Evolutionary conservation across 352 stramenopile species (phyloP).

Genomic region (Phytophthora aleatoria): DNA sequence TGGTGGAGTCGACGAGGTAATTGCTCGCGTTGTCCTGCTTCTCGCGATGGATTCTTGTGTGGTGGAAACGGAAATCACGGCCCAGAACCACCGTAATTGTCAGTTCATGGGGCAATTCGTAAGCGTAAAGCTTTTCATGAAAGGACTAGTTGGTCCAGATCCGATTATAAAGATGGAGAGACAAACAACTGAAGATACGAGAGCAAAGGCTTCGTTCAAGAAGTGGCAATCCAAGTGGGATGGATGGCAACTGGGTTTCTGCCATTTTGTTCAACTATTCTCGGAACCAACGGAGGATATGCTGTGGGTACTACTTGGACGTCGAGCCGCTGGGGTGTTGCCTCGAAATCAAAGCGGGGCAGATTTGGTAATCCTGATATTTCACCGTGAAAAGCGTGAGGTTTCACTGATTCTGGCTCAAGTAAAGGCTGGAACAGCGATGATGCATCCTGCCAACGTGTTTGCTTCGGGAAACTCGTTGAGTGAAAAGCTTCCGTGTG

Average conservation of each 20-base stretch:
- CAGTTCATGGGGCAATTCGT: not conserved
- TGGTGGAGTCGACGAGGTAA: not conserved
- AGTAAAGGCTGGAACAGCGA: not conserved
- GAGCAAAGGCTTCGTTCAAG: not conserved
- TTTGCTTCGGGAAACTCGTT: not conserved
- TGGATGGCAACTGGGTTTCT: not conserved
- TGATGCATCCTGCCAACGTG: not conserved
- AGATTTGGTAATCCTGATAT: not conserved
- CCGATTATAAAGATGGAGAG: not conserved
- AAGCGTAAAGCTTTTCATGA: not conserved
- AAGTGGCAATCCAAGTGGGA: not conserved
- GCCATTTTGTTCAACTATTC: not conserved
- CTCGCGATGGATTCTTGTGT: not conserved
- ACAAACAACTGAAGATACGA: not conserved
- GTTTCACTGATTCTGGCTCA: not conserved
- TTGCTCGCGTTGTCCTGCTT: not conserved
- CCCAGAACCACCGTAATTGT: not conserved
- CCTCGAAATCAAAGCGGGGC: not conserved
- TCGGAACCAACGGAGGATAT: not conserved
- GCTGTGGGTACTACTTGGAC: not conserved
- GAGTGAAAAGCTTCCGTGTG: not conserved
- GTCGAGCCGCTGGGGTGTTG: not conserved
- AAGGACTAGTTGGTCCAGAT: not conserved
- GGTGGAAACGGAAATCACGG: not conserved
- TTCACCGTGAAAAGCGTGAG: not conserved